These are phyloP conservation scores for Kuraishia hungarica DNA, from an alignment of 805 yeast species.

Conservation along the genomic window DNA sequence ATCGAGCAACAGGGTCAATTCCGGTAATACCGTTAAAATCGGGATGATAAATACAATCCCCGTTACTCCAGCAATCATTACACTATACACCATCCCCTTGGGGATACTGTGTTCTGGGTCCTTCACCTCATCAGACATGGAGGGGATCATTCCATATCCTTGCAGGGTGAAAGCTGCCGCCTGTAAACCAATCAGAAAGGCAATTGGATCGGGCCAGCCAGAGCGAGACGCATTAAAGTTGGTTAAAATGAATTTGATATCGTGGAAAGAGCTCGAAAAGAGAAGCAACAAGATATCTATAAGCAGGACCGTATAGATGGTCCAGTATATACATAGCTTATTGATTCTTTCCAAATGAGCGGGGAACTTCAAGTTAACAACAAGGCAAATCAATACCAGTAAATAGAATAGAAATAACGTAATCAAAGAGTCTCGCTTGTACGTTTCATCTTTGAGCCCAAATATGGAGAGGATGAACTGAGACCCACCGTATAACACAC, in stretches of 20 bases:
- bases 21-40: slow-evolving; percentile 63
- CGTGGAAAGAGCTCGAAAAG: slow-evolving; percentile 51
- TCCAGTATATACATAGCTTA: slow-evolving; percentile 66
- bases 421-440: slow-evolving; percentile 45
- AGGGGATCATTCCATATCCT: slow-evolving; percentile 76
- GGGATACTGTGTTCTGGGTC: slow-evolving; percentile 71
- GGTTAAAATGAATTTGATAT: slow-evolving; percentile 50
- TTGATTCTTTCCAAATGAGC: slow-evolving; percentile 55
- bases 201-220: slow-evolving; percentile 67
- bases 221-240: slow-evolving; percentile 64
- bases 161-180: slow-evolving; percentile 73
- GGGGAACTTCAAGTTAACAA: slow-evolving; percentile 55
- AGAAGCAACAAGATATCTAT: slow-evolving; percentile 57
- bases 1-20: slow-evolving; percentile 45
- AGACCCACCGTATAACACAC: slow-evolving; percentile 69
- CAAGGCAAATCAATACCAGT: slow-evolving; percentile 50
- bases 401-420: slow-evolving; percentile 50
- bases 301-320: slow-evolving; percentile 57
- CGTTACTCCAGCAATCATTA: slow-evolving; percentile 52
- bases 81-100: slow-evolving; percentile 60
- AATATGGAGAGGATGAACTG: slow-evolving; percentile 62
- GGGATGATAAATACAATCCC: slow-evolving; percentile 72
- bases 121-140: slow-evolving; percentile 76
- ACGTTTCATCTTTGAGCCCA: slow-evolving; percentile 50
- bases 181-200: slow-evolving; percentile 71